Percentiles rank a stretch among this genome's conserved stretches.
Evolutionary conservation across 805 yeast species (phyloP).

Genomic region (Hyphopichia homilentoma): DNA sequence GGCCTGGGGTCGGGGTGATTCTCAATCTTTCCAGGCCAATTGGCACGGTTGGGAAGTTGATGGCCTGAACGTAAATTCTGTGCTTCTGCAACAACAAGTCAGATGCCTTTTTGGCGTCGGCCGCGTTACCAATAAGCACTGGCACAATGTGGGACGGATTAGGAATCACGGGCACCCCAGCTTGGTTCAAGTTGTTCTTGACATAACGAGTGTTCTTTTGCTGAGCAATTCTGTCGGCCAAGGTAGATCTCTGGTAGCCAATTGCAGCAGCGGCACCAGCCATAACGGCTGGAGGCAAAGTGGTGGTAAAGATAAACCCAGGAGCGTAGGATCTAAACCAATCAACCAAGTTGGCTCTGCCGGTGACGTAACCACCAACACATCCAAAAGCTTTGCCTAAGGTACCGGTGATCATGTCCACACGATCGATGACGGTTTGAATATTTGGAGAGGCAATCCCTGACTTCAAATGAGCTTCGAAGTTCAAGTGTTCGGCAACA

Average conservation of each 20-base stretch:
- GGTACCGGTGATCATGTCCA: conserved; percentile 96
- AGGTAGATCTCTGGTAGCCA: conserved; percentile 73
- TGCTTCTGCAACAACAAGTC: conserved; percentile 82
- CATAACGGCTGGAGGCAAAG: conserved; percentile 97
- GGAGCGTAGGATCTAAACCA: conserved; percentile 97
- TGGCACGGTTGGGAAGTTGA: conserved; percentile 97
- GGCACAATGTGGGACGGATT: conserved; percentile 98
- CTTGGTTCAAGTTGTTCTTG: conserved; percentile 59
- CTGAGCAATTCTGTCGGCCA: conserved; percentile 76
- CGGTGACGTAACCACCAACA: conserved; percentile 98
- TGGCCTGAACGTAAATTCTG: conserved; percentile 93
- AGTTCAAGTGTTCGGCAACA: conserved; percentile 95
- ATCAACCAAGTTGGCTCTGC: conserved; percentile 75
- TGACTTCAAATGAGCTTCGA: conserved; percentile 69
- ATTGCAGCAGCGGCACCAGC: conserved; percentile 91
- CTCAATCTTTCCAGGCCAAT: conserved; percentile 94
- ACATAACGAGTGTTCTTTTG: conserved; percentile 85
- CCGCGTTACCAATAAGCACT: conserved; percentile 90
- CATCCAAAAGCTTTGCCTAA: conserved; percentile 95
- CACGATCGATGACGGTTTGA: conserved; percentile 75
- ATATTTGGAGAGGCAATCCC: conserved; percentile 50
- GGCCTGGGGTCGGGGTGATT: conserved; percentile 99
- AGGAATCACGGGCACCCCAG: conserved; percentile 94
- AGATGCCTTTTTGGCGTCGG: conserved; percentile 85
- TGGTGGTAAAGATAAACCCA: conserved; percentile 95